Conservation (phyloP, 1,284 basidiomycete genomes). For the Thelephora terrestris region DNA sequence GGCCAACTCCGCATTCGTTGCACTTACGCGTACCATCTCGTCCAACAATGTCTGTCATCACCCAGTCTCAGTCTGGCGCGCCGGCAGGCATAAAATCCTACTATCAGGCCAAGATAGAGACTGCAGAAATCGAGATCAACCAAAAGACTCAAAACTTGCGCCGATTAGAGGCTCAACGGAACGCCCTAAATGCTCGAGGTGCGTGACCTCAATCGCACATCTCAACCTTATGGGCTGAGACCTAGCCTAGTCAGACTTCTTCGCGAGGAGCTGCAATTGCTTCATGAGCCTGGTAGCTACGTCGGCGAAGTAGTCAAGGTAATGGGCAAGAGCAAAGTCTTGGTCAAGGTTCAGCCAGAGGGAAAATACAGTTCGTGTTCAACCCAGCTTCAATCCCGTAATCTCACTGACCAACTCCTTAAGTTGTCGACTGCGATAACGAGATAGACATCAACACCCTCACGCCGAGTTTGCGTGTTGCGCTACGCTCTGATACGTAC, state of each 20-base stretch:
- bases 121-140: conserved; percentile 87
- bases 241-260: conserved; percentile 61
- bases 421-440: conserved; percentile 90
- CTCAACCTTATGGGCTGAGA: neutral
- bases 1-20: no score
- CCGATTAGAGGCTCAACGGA: conserved; percentile 92
- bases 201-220: conserved; percentile 15
- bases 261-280: conserved; percentile 87
- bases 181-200: conserved; percentile 94
- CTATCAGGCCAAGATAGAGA: conserved; percentile 94
- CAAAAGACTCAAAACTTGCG: conserved; percentile 95
- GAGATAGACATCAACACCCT: conserved; percentile 80
- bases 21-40: neutral
- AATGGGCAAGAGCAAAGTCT: conserved; percentile 98
- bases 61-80: conserved; percentile 33
- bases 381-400: neutral
- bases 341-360: conserved; percentile 98
- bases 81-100: conserved; percentile 75
- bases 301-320: conserved; percentile 98
- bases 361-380: conserved; percentile 85
- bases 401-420: neutral
- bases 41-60: conserved; percentile 40
- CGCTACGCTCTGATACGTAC: conserved; percentile 93
- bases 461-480: conserved; percentile 85
- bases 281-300: conserved; percentile 96